A percentile compares a stretch with the other conserved stretches of the same genome.
phyloP scores from a whole-genome alignment of 306 rosid genomes.

The Crotalaria pallida region DNA sequence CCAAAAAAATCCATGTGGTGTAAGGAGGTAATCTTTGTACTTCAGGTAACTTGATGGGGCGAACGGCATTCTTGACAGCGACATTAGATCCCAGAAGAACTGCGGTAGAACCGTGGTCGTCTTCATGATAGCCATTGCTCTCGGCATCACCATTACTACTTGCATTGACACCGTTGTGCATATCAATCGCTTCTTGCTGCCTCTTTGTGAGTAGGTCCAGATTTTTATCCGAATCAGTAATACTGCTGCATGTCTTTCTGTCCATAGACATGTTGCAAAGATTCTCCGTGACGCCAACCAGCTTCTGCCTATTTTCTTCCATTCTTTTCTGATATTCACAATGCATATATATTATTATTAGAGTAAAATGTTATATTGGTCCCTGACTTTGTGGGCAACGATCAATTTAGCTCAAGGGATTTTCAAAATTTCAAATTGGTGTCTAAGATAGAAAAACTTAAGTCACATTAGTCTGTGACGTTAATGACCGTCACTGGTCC shows the following conservation, averaged over 20 bases:
- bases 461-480: too few species aligned
- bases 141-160: slow-evolving; percentile 57
- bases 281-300: slow-evolving; percentile 54
- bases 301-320: slow-evolving; percentile 73
- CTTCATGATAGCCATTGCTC: slow-evolving; percentile 59
- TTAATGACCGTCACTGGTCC: too few species aligned
- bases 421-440: too few species aligned
- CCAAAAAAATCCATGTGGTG: slow-evolving; percentile 96
- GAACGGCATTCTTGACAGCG: slow-evolving; percentile 86
- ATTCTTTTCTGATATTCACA: slow-evolving; percentile 60
- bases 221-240: slow-evolving; percentile 30
- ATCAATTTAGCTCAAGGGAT: too few species aligned
- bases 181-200: slow-evolving; percentile 80
- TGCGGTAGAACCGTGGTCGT: slow-evolving; percentile 69
- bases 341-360: background rate
- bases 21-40: slow-evolving; percentile 83
- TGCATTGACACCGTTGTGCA: slow-evolving; percentile 68
- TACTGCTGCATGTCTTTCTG: slow-evolving; percentile 36
- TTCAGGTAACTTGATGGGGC: slow-evolving; percentile 85
- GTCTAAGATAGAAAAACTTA: too few species aligned
- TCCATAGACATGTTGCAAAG: slow-evolving; percentile 51
- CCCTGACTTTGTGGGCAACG: too few species aligned
- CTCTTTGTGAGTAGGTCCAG: slow-evolving; percentile 67
- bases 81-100: slow-evolving; percentile 94
- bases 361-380: too few species aligned